Evolutionary conservation across 1,139 yeast genomes (phyloP).

Genomic region (Pichia sp.): DNA sequence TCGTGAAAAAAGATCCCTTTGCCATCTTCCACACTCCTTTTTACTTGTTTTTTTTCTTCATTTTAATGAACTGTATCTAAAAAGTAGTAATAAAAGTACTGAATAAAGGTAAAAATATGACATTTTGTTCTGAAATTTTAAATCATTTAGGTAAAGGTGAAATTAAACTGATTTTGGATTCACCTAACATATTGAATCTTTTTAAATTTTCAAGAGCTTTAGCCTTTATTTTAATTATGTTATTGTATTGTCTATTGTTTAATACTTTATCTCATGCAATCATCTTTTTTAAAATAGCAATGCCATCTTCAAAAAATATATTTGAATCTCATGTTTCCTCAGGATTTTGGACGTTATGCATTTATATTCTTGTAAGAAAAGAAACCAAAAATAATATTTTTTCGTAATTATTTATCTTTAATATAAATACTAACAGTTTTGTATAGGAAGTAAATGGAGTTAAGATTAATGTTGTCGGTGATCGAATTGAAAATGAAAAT

Average conservation of each 20-base stretch:
- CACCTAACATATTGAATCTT: slow-evolving; percentile 9
- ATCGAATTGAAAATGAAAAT: slow-evolving; percentile 38
- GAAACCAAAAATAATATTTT: too few relatives aligned
- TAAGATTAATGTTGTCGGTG: slow-evolving; percentile 38
- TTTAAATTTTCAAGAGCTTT: slow-evolving; percentile 17
- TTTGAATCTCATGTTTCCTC: slow-evolving; percentile 20
- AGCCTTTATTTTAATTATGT: slow-evolving; percentile 17
- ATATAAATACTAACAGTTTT: slow-evolving; percentile 1
- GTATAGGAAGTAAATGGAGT: slow-evolving; percentile 35
- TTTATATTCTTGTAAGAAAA: slow-evolving; percentile 18
- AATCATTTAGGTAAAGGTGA: slow-evolving; percentile 24
- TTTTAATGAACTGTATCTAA: not conserved
- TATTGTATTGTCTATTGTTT: slow-evolving; percentile 17
- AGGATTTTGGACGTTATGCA: slow-evolving; percentile 28
- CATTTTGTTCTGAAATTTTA: slow-evolving; percentile 22
- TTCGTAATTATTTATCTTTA: slow-evolving; percentile 4
- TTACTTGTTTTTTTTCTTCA: not conserved
- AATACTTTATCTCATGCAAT: slow-evolving; percentile 16
- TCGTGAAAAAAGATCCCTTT: too few relatives aligned
- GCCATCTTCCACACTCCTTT: too few relatives aligned
- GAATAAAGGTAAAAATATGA: slow-evolving; percentile 1
- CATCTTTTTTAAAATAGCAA: slow-evolving; percentile 12
- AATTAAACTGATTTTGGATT: slow-evolving; percentile 13
- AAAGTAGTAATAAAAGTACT: too few relatives aligned
- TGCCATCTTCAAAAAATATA: slow-evolving; percentile 20